Base-by-base conservation (phyloP, 768 basidiomycete genomes). In the Agaricus blazei region DNA sequence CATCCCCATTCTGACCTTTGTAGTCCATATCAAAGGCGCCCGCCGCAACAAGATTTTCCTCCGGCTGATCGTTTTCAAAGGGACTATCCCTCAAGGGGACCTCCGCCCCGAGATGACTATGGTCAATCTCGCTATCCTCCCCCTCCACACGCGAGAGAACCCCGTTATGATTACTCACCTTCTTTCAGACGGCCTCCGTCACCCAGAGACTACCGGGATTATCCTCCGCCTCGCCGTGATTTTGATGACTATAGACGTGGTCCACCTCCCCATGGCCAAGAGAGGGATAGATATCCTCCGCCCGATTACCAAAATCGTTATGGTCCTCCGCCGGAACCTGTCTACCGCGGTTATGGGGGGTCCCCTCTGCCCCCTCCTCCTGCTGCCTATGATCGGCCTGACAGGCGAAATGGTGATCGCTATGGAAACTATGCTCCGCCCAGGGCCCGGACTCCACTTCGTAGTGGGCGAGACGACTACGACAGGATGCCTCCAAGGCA, bases 211-310 rank as follows among this genome's bases (percentile, higher is more conserved):
- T 82, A 81, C 63, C 75, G 85, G 38, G 88, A 89, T 56, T 84
- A 86, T 68, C 75, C 77, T 58, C 70, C 78, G 56, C 68, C 71
- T 58, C 70, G 73, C 60, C 80, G 85, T 56, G 87, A 91, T 47
- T 77, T 82, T 62, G 87, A 92, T 60, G 90, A 91, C 48, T 85
- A 83, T 60, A 77, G 84, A 63, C 73, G 76, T 52, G 77, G 75
- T 34, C 73, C 73, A 58, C 68, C 73, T 15, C 57, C 73, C 63
- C 59, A 19, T 19, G 19, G 19, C 19, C 19, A 62, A 60, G 77
- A 79, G 14, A 71, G 79, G 42, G 79, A 81, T 27, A 77, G 85
- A 45, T 86, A 79, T 54, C 68, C 72, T n/a, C 72, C 73, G 5
- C 71, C 81, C 28, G 70, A 79, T 52, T 79, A 84, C 60, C 75